phyloP scores from a whole-genome alignment of 2,329 filamentous ascomycete species.

The Penicillium sp. region DNA sequence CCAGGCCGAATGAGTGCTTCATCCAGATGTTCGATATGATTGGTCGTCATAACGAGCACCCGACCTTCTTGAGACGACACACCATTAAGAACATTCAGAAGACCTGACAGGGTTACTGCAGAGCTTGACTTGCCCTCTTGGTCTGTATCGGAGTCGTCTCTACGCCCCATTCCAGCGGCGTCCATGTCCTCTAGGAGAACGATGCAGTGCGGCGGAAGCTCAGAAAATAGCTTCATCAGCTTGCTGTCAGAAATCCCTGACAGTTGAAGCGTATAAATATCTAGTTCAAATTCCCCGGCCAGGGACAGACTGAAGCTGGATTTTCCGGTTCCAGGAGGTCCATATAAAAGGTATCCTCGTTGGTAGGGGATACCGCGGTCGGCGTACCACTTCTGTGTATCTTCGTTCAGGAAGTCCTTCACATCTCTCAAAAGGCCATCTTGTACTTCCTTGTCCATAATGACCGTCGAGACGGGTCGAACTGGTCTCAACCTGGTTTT shows the following conservation, averaged over 20 bases:
- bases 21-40: slow-evolving; percentile 72
- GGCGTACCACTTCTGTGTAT: slow-evolving; percentile 65
- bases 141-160: slow-evolving; percentile 8
- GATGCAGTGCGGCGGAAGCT: slow-evolving; percentile 72
- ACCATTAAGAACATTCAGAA: slow-evolving; percentile 82
- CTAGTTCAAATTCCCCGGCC: slow-evolving; percentile 77
- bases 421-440: slow-evolving; percentile 36
- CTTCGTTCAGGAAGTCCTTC: slow-evolving; percentile 37
- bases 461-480: slow-evolving; percentile 15
- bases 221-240: slow-evolving; percentile 73
- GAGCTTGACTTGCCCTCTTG: slow-evolving; percentile 13
- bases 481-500: slow-evolving; percentile 17
- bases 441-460: slow-evolving; percentile 19
- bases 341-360: slow-evolving; percentile 77
- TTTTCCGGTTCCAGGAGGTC: slow-evolving; percentile 81
- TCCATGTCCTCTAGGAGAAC: slow-evolving; percentile 82
- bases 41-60: slow-evolving; percentile 81
- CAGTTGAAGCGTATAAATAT: slow-evolving; percentile 81
- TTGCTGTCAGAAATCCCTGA: slow-evolving; percentile 81
- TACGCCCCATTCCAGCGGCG: slow-evolving; percentile 54
- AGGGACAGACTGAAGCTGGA: slow-evolving; percentile 88
- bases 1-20: slow-evolving; percentile 73
- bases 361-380: slow-evolving; percentile 83
- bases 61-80: slow-evolving; percentile 77
- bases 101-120: slow-evolving; percentile 64